Conservation (phyloP, 805 yeast species). For the Candida awuae region DNA sequence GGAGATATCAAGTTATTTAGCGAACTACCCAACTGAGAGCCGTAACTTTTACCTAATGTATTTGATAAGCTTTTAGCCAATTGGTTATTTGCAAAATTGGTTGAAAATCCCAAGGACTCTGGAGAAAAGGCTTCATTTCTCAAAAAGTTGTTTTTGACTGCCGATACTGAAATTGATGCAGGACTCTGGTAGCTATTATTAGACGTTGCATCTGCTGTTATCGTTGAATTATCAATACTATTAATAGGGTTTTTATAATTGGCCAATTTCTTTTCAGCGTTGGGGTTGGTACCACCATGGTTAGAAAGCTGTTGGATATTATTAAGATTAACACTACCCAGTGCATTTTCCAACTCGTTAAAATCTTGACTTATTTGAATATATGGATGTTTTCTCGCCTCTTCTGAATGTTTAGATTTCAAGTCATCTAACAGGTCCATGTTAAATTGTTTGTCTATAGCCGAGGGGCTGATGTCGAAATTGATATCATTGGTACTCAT, state of each 20-base stretch:
- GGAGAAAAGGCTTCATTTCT: constrained; percentile 23
- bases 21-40: constrained; percentile 27
- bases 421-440: neutral
- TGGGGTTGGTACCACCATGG: too few species aligned
- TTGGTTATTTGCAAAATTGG: constrained; percentile 7
- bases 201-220: neutral
- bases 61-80: constrained; percentile 6
- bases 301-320: too few species aligned
- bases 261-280: too few species aligned
- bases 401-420: neutral
- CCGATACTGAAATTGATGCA: constrained; percentile 1
- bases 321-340: too few species aligned
- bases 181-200: constrained; percentile 4
- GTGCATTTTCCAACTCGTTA: too few species aligned
- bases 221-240: constrained; percentile 1
- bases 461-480: neutral
- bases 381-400: neutral
- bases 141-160: neutral
- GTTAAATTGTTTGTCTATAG: neutral
- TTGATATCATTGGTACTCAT: neutral
- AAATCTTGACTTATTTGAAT: too few species aligned
- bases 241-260: too few species aligned
- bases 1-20: constrained; percentile 29
- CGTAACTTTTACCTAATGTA: constrained; percentile 20
- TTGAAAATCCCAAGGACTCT: constrained; percentile 17